Evolutionary conservation across 768 basidiomycete genomes (phyloP), one percentile per base, ranked within the genome.

Genomic region (Termitomyces sp.): DNA sequence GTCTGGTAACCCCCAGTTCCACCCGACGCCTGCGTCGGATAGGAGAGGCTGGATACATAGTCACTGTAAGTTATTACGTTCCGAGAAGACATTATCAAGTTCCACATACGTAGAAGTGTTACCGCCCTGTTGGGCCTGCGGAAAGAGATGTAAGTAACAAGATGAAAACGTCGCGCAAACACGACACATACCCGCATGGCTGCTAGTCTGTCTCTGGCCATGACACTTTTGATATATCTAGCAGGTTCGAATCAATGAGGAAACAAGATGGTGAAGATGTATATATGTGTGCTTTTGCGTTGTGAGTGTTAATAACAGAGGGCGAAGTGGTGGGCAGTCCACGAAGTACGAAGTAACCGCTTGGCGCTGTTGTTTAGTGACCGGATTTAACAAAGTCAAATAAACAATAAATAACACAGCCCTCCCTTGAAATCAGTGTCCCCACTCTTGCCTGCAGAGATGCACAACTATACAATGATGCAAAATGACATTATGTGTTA

Each of bases 171-270:
- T 45, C 42, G 20, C 39, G 50, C 34, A 34, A 33, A 39, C n/a
- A 60, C 61, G 55, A 51, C 29, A 65, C 84, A 58, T 58, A 90
- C 90, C 76, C 90, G 84, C 85, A 90, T 84, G 61, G 88, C 90
- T 66, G 90, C 92, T 63, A 95, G 82, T 80, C 93, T 85, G 77
- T 95, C 92, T 83, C 93, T 85, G 63, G 93, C 90, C 86, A 92
- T 88, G 64, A 65, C 72, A 63, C 63, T 68, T 60, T 64, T 57
- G 54, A 34, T 49, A 68, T 61, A 61, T 50, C 51, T 52, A 52
- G 57, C 56, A 63, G 63, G 57, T 56, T 63, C 46, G 57, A 59
- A 58, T 57, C 51, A 58, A 63, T 47, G 62, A 64, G 47, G 57
- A 55, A 61, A 52, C 41, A 37, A 44, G 47, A 62, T 58, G 62